Conservation (phyloP, 2,329 filamentous ascomycete genomes). For the Aspergillus unguis region DNA sequence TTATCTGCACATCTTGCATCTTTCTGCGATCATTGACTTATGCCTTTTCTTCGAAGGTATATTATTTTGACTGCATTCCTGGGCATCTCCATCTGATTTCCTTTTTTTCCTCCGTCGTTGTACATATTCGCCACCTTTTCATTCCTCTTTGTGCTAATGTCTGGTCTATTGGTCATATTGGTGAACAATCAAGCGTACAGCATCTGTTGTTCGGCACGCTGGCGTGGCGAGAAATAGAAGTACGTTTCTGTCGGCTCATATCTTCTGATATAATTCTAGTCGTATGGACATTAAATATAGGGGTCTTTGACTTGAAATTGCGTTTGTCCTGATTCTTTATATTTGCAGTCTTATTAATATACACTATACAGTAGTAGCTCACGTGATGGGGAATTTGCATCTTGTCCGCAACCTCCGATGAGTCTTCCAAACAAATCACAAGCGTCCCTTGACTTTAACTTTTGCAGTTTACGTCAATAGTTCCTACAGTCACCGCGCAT, state of each 20-base stretch:
- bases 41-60: conserved; percentile 12
- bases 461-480: neutral
- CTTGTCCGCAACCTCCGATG: neutral
- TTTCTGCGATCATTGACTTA: neutral
- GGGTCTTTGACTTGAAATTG: neutral
- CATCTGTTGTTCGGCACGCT: conserved; percentile 22
- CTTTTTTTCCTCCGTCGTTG: conserved; percentile 13
- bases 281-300: neutral
- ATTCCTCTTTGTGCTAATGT: conserved; percentile 11
- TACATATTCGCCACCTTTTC: conserved; percentile 27
- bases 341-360: too few species aligned
- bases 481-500: conserved; percentile 26
- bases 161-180: conserved; percentile 17
- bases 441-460: neutral
- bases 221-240: conserved; percentile 22
- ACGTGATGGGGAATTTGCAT: conserved; percentile 1
- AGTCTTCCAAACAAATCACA: neutral
- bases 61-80: conserved; percentile 5
- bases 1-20: conserved; percentile 1
- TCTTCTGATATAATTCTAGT: neutral
- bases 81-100: neutral
- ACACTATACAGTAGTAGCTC: neutral
- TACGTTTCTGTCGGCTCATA: conserved; percentile 1
- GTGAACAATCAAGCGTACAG: conserved; percentile 12
- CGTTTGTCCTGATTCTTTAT: neutral